Conservation (phyloP, 2,329 filamentous ascomycete species). For the Eurotiales sp. region DNA sequence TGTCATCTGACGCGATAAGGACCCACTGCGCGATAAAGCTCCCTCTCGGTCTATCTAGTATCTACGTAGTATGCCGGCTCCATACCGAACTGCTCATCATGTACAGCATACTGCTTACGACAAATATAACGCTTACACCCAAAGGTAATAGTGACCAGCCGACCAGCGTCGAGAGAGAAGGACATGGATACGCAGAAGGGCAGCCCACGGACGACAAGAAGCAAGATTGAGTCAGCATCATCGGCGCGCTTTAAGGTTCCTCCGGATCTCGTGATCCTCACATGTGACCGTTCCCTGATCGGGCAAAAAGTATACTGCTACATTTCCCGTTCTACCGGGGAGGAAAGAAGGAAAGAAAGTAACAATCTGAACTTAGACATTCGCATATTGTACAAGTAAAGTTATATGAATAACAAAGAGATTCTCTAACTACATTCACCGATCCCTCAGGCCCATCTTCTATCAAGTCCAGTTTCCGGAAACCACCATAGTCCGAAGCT, state of each 20-base stretch:
- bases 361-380: conserved; percentile 2
- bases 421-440: neutral
- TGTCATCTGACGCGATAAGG: conserved; percentile 13
- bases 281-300: too few species aligned
- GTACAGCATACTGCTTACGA: too few species aligned
- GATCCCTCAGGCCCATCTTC: neutral
- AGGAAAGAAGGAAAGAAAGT: too few species aligned
- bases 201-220: too few species aligned
- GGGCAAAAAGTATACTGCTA: too few species aligned
- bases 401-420: neutral
- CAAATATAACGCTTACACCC: too few species aligned
- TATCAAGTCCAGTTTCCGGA: neutral
- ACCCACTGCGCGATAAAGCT: conserved; percentile 3
- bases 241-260: neutral
- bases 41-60: neutral
- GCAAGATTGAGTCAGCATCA: too few species aligned
- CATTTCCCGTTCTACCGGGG: too few species aligned
- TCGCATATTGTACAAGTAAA: conserved; percentile 11
- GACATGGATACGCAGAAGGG: too few species aligned
- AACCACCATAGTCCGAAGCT: conserved; percentile 2
- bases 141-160: neutral
- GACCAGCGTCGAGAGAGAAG: too few species aligned
- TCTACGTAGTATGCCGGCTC: too few species aligned
- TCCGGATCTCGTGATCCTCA: neutral
- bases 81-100: too few species aligned